Conservation (phyloP, 352 stramenopile species). For the Pythium plurisporium region DNA sequence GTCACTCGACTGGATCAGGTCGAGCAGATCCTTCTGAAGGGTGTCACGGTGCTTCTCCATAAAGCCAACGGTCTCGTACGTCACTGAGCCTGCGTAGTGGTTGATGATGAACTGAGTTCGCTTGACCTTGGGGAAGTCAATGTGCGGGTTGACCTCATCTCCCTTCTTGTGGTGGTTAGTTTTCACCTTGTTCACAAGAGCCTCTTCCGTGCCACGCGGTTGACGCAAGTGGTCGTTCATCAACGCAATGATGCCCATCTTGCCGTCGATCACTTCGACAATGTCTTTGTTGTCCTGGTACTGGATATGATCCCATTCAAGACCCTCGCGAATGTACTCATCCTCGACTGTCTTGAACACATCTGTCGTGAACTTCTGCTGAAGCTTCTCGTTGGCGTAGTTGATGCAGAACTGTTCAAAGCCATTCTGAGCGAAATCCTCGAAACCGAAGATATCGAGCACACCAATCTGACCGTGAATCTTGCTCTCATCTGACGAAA, state of each 20-base stretch:
- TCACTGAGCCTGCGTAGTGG: slow-evolving; percentile 94
- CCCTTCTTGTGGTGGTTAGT: slow-evolving; percentile 80
- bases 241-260: slow-evolving; percentile 85
- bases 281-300: slow-evolving; percentile 89
- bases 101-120: slow-evolving; percentile 93
- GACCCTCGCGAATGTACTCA: slow-evolving; percentile 87
- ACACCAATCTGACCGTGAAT: slow-evolving; percentile 80
- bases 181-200: slow-evolving; percentile 84
- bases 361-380: slow-evolving; percentile 90
- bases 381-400: slow-evolving; percentile 91
- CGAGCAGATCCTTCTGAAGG: slow-evolving; percentile 93
- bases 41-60: slow-evolving; percentile 96
- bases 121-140: slow-evolving; percentile 86
- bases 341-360: slow-evolving; percentile 88
- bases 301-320: slow-evolving; percentile 92
- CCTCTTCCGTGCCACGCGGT: slow-evolving; percentile 81
- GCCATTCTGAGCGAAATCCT: slow-evolving; percentile 92
- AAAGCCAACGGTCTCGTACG: slow-evolving; percentile 93
- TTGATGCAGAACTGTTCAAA: slow-evolving; percentile 95
- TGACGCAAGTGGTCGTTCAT: slow-evolving; percentile 88
- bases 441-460: slow-evolving; percentile 94
- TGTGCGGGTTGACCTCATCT: slow-evolving; percentile 62
- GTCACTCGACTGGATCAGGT: slow-evolving; percentile 76
- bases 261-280: slow-evolving; percentile 81
- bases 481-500: slow-evolving; percentile 67